phyloP scores from a whole-genome alignment of 331 rosid species.

The Malus hybrid region DNA sequence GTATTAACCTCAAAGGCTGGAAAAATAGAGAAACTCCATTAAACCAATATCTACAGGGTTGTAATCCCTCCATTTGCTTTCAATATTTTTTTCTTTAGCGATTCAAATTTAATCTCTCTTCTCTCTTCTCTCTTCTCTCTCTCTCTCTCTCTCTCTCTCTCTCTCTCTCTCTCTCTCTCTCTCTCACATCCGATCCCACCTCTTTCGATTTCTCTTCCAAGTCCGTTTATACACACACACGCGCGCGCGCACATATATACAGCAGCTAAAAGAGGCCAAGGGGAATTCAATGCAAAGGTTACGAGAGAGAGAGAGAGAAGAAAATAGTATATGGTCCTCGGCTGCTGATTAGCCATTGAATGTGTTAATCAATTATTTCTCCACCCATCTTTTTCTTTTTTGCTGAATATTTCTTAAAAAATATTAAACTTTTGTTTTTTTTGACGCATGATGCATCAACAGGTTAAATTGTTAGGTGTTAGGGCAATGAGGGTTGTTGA shows the following conservation, averaged over 20 bases:
- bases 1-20: constrained; percentile 3
- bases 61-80: neutral
- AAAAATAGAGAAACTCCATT: constrained; percentile 9
- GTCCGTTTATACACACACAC: neutral
- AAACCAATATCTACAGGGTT: neutral
- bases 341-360: constrained; percentile 1
- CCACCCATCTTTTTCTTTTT: too few relatives aligned
- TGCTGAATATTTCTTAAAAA: too few relatives aligned
- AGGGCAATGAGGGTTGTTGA: too few relatives aligned
- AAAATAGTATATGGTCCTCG: neutral
- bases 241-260: too few relatives aligned
- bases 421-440: too few relatives aligned
- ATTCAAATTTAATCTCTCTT: neutral
- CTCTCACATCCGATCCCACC: constrained; percentile 9
- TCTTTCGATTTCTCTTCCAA: constrained; percentile 10
- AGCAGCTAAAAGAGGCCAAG: neutral
- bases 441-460: too few relatives aligned
- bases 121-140: constrained; percentile 2
- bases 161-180: constrained; percentile 3
- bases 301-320: neutral
- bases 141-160: constrained; percentile 12
- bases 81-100: neutral
- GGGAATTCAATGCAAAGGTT: constrained; percentile 1
- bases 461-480: too few relatives aligned
- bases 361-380: too few relatives aligned